Base-by-base conservation (phyloP, 179 eudicot species). In the Amaranthus tricolor region DNA sequence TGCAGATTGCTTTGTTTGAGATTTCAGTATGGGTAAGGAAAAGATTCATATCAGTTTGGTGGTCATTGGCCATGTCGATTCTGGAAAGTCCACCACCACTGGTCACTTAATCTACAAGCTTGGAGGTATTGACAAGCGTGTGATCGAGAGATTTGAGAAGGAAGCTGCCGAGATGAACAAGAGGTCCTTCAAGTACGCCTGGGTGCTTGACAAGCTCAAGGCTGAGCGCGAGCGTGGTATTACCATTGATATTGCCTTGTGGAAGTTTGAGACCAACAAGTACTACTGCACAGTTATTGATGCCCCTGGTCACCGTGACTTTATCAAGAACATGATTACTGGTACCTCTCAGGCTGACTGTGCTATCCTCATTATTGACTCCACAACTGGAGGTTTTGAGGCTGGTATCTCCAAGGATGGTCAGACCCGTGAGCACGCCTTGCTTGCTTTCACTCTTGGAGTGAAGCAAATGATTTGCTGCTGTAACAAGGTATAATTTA, bases 391-490 rank as follows among this genome's bases (percentile, higher is more conserved):
- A 68, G 90, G 88, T 76, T 87, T 87, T 75, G 90, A 87, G 55
- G 89, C 89, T 84, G 90, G 90, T 81, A 85, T 87, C 19, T 87
- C 89, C 57, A 87, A 87, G 84, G 90, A 83, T 73, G 90, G 90
- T 49, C 89, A 87, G 59, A 70, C 73, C 61, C 73, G 60, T 54
- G 76, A 73, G 76, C 76, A 73, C 6, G 76, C 76, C 20, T 58
- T 73, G 21, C 76, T 73, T 73, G 76, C 76, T 43, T 73, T 73
- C 57, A 73, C 76, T 6, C 76, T 73, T 62, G 76, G 76, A 61
- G 76, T 73, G 44, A 73, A 73, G 50, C 76, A 73, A 51, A 73
- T 73, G 76, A 73, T 73, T 62, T 73, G 76, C 66, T 73, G 76
- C 19, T 73, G 76, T 73, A 73, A 73, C 68, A 73, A 73, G 76